Evolutionary conservation across 108 stramenopile genomes (phyloP), one percentile per base, ranked within the genome.

Genomic region (Phaeodactylum tricornutum): DNA sequence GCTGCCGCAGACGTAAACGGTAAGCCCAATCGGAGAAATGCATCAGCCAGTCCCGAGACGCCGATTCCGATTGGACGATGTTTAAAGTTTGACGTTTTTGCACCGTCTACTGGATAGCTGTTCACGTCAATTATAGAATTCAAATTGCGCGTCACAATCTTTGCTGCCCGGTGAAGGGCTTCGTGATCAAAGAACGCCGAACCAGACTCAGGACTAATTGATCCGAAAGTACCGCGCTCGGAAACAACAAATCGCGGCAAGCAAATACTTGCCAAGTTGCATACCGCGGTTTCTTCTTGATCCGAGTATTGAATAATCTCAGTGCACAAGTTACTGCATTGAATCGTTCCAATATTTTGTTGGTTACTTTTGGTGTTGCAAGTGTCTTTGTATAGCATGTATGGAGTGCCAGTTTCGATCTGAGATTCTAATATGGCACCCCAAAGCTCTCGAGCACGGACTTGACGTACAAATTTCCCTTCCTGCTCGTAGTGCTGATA

Each of bases 61-160:
- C 97, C 97, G 52, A 98, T 77, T 33, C 97, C 97, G 39, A 98
- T 79, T 22, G 97, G 97, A 8, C 97, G 79, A 72, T 98, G 97
- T 17, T 74, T 58, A 38, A 64, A 55, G 67, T 98, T 98, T 27
- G 93, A 94, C 47, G 55, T 75, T 44, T 68, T 57, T 1, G 97
- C 92, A 23, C 78, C 94, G 16, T 64, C 50, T 26, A 93, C 59
- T 17, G 97, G 97, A 68, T 97, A 97, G 32, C 61, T 71, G 66
- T 96, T 96, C 29, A 91, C 40, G 66, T 98, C 97, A 56, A 98
- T 96, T 37, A 96, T 84, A 50, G 78, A 79, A 59, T 98, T 95
- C 14, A 98, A 62, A 59, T 96, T 96, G 14, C 69, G 59, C 2
- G 92, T 90, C 20, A 95, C 91, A 37, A 91, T 85, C 62, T 96